Evolutionary conservation across 768 basidiomycete species (phyloP), one percentile per base, ranked within the genome.

Genomic region (Daedalea quercina): DNA sequence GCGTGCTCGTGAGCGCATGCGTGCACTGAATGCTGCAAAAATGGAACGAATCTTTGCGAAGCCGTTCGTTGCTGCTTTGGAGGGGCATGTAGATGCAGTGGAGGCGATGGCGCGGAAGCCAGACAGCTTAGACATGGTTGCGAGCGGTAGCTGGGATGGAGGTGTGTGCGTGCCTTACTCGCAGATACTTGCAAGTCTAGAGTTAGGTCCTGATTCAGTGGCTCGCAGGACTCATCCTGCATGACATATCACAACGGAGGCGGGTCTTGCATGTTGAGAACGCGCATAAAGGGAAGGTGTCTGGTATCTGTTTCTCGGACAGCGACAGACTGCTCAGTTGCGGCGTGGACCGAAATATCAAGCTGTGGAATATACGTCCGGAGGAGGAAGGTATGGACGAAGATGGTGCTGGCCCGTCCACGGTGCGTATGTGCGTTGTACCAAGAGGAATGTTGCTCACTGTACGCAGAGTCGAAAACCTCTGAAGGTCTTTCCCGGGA

Each of bases 21-120:
- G 96, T 54, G 96, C 96, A 2, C 67, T 97, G 44, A 95, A 94
- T 57, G 96, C 96, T 1, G 88, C 87, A 13, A 99, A 99, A 73
- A 90, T 99, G 78, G 95, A 97, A 48, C 76, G 90, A 54, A 91
- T 99, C 72, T 97, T 98, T 65, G 85, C 96, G n/a, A 97, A 96
- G 62, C 96, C 96, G 0, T 98, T 98, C 62, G 76, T 99, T 15
- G 90, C 81, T 34, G 78, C 82, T 49, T 67, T 99, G 46, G 94
- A 96, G 55, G 96, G 96, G 1, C 96, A 98, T 67, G 76, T 88
- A 35, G 94, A 97, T 65, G 92, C 93, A 17, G 85, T 97, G n/a
- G 94, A 96, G 69, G 81, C 84, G 19, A 71, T 97, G 54, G 79
- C 79, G 15, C 84, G 80, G 60, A 85, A 82, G 56, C 82, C 84